Evolutionary conservation across 1,284 basidiomycete genomes (phyloP).

Genomic region (Moesziomyces globuligerus): DNA sequence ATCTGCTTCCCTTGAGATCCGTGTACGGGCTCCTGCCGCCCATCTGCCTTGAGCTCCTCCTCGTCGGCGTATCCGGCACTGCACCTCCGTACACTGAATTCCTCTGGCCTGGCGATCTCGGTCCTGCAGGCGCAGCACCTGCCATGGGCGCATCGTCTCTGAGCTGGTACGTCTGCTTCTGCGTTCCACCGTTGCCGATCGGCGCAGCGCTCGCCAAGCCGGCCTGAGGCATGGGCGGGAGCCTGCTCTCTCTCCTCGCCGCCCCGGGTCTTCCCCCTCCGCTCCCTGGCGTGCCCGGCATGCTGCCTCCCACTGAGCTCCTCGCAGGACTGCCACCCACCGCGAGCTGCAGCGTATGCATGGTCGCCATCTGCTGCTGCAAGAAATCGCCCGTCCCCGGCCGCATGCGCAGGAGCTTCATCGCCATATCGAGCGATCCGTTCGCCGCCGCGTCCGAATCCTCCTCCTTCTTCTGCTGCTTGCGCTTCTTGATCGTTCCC

Average conservation of each 20-base stretch:
- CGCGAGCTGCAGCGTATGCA: slow-evolving; percentile 46
- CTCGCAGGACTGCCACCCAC: slow-evolving; percentile 43
- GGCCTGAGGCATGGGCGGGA: slow-evolving; percentile 25
- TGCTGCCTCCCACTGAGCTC: slow-evolving; percentile 1
- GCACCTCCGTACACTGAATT: slow-evolving; percentile 6
- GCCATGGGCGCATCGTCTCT: slow-evolving; percentile 19
- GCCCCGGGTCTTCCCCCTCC: not conserved
- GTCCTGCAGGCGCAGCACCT: not conserved
- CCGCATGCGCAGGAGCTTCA: slow-evolving; percentile 59
- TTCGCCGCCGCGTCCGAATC: slow-evolving; percentile 42
- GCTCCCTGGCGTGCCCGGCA: slow-evolving; percentile 8
- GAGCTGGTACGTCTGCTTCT: slow-evolving; percentile 23
- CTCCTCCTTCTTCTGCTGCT: slow-evolving; percentile 84
- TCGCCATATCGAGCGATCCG: slow-evolving; percentile 54
- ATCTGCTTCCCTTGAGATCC: slow-evolving; percentile 8
- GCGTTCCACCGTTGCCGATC: not conserved
- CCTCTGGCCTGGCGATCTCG: slow-evolving; percentile 9
- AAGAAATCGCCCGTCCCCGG: slow-evolving; percentile 61
- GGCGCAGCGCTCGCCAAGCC: not conserved
- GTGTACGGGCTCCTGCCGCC: slow-evolving; percentile 9
- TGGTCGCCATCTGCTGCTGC: slow-evolving; percentile 58
- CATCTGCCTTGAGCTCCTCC: slow-evolving; percentile 28
- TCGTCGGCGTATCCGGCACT: slow-evolving; percentile 30
- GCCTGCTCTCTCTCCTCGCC: slow-evolving; percentile 15
- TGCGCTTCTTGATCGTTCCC: slow-evolving; percentile 93